These are phyloP conservation scores for Hypoxylon cercidicola DNA, from an alignment of 495 filamentous ascomycete species.

Conservation along the genomic window DNA sequence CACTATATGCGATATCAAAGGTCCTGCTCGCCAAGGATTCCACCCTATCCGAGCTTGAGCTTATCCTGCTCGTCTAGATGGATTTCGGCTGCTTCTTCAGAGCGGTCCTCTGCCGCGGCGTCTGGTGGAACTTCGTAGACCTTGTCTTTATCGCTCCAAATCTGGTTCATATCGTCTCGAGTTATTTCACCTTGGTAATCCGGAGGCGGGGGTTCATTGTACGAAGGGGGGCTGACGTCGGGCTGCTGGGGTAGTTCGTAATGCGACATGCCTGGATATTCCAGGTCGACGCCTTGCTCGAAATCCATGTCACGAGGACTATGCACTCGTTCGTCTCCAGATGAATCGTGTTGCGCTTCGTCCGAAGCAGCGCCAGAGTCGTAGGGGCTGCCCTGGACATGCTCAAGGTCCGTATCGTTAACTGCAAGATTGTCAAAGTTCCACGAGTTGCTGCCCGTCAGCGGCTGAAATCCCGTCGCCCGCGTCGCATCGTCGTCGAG, in stretches of 20 bases:
- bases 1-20: neutral
- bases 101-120: slow-evolving; percentile 40
- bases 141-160: slow-evolving; percentile 46
- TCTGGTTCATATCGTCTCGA: slow-evolving; percentile 37
- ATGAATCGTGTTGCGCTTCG: slow-evolving; percentile 52
- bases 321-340: slow-evolving; percentile 42
- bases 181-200: slow-evolving; percentile 34
- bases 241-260: slow-evolving; percentile 32
- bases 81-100: slow-evolving; percentile 58
- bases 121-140: slow-evolving; percentile 51
- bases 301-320: slow-evolving; percentile 37
- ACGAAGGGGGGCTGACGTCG: slow-evolving; percentile 30
- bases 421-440: slow-evolving; percentile 47
- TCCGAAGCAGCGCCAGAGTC: slow-evolving; percentile 47
- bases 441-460: slow-evolving; percentile 44
- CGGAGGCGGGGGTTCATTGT: slow-evolving; percentile 26
- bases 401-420: slow-evolving; percentile 29
- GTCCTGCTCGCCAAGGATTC: neutral
- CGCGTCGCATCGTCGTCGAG: slow-evolving; percentile 34
- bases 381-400: slow-evolving; percentile 48
- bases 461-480: slow-evolving; percentile 29
- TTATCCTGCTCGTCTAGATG: slow-evolving; percentile 53
- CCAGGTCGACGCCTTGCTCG: slow-evolving; percentile 35
- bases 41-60: slow-evolving; percentile 35
- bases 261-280: slow-evolving; percentile 38